phyloP scores from a whole-genome alignment of 345 rosid species.

The Crucihimalaya himalaica region DNA sequence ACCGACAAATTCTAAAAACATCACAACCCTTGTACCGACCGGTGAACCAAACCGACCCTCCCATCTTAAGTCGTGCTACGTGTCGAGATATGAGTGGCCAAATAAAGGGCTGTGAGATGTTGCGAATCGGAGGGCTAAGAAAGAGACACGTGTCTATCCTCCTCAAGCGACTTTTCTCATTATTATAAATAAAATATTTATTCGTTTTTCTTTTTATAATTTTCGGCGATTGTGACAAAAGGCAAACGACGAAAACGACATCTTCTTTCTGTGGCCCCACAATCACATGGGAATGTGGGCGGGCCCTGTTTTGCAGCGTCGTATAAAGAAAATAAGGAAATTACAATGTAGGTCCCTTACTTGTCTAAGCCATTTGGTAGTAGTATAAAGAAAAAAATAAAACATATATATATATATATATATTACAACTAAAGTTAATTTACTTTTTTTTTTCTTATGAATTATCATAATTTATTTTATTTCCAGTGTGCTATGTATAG shows the following conservation, averaged over 20 bases:
- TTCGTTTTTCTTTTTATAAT: not conserved
- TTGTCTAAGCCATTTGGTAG: constrained; percentile 28
- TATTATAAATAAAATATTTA: not conserved
- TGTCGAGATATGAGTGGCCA: constrained; percentile 1
- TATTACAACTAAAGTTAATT: too few relatives aligned
- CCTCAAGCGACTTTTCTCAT: not conserved
- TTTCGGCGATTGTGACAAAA: constrained; percentile 27
- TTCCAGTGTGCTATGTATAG: too few relatives aligned
- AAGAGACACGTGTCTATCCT: constrained; percentile 22
- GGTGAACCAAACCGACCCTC: constrained; percentile 12
- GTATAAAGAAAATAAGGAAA: constrained; percentile 30
- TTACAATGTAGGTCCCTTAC: constrained; percentile 29
- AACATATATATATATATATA: too few relatives aligned
- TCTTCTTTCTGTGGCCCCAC: constrained; percentile 23
- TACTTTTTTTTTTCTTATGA: too few relatives aligned
- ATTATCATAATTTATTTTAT: too few relatives aligned
- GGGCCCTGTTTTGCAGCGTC: constrained; percentile 5
- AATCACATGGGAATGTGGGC: constrained; percentile 25
- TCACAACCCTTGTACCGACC: not conserved
- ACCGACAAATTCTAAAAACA: not conserved
- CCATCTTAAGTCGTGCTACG: not conserved
- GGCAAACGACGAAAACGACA: constrained; percentile 37
- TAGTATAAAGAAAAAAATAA: not conserved
- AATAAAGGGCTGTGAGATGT: constrained; percentile 18
- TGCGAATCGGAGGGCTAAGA: constrained; percentile 24